Conservation (phyloP, 2,329 filamentous ascomycete species). For the Talaromyces islandicus region DNA sequence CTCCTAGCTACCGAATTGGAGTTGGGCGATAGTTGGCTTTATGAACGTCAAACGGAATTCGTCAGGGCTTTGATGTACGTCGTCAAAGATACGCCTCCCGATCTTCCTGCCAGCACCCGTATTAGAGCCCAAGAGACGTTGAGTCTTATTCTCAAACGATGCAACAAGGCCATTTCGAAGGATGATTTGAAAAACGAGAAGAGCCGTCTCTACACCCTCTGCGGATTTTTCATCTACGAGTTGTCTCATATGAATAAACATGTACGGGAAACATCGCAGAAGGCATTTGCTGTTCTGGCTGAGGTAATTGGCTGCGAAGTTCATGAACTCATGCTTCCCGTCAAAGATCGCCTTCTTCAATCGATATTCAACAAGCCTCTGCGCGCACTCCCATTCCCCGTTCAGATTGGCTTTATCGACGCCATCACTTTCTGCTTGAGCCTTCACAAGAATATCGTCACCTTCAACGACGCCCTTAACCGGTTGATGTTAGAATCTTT, state of each 20-base stretch:
- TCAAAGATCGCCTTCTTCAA: slow-evolving; percentile 81
- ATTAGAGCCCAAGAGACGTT: slow-evolving; percentile 77
- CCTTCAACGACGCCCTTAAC: slow-evolving; percentile 87
- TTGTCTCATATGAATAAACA: slow-evolving; percentile 94
- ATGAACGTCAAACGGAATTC: slow-evolving; percentile 77
- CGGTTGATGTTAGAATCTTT: slow-evolving; percentile 88
- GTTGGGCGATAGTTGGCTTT: slow-evolving; percentile 77
- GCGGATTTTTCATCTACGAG: slow-evolving; percentile 79
- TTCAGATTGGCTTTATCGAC: slow-evolving; percentile 97
- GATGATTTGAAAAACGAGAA: slow-evolving; percentile 67
- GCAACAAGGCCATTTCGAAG: slow-evolving; percentile 72
- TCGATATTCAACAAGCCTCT: slow-evolving; percentile 95
- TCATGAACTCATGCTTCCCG: slow-evolving; percentile 80
- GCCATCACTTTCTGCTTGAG: slow-evolving; percentile 93
- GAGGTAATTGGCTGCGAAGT: slow-evolving; percentile 71
- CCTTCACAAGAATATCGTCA: slow-evolving; percentile 80
- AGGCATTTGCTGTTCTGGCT: slow-evolving; percentile 73
- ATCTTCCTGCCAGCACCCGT: slow-evolving; percentile 84
- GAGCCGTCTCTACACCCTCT: slow-evolving; percentile 67
- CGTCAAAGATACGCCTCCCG: slow-evolving; percentile 94
- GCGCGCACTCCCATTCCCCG: slow-evolving; percentile 83
- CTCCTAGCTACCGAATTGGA: slow-evolving; percentile 79
- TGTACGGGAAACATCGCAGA: slow-evolving; percentile 80
- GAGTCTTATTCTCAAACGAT: slow-evolving; percentile 69
- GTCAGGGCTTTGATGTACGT: slow-evolving; percentile 91